A percentile compares a stretch with the other conserved stretches of the same genome.
phyloP scores from a whole-genome alignment of 2,329 filamentous ascomycete genomes.

The Penicillium janthinellum region DNA sequence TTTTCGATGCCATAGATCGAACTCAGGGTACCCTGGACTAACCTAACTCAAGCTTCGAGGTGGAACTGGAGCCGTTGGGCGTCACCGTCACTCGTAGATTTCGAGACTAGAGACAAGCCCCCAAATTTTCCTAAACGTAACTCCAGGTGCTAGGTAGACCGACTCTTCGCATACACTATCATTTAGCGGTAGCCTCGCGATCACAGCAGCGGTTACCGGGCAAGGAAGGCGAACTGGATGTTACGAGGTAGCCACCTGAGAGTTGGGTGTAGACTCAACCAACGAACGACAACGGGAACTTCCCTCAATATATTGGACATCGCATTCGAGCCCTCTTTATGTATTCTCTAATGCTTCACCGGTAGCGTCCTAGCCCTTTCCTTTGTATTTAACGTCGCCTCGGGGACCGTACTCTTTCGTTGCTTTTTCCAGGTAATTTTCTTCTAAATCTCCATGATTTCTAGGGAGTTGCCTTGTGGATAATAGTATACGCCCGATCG shows the following conservation, averaged over 20 bases:
- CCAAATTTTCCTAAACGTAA: neutral
- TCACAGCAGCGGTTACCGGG: neutral
- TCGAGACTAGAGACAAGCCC: neutral
- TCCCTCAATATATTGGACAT: too few relatives aligned
- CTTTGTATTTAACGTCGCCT: too few relatives aligned
- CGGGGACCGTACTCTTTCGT: too few relatives aligned
- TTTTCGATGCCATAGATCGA: neutral
- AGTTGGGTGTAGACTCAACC: neutral
- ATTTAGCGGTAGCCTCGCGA: neutral
- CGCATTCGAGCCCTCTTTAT: too few relatives aligned
- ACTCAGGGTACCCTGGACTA: neutral
- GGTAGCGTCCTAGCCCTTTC: too few relatives aligned
- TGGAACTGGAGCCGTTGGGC: slow-evolving; percentile 4
- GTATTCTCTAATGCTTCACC: too few relatives aligned
- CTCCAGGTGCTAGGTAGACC: neutral
- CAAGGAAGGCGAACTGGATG: neutral
- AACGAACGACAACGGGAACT: neutral
- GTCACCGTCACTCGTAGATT: slow-evolving; percentile 6
- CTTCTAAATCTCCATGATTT: too few relatives aligned
- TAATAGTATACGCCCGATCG: too few relatives aligned
- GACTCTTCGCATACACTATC: neutral
- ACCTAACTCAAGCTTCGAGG: neutral
- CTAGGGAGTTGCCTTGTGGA: too few relatives aligned
- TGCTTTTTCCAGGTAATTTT: too few relatives aligned
- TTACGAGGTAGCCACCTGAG: neutral